A percentile compares a stretch with the other conserved stretches of the same genome.
Conservation (phyloP, 192 early-diverging fungal genomes). For the Backusella sp. region DNA sequence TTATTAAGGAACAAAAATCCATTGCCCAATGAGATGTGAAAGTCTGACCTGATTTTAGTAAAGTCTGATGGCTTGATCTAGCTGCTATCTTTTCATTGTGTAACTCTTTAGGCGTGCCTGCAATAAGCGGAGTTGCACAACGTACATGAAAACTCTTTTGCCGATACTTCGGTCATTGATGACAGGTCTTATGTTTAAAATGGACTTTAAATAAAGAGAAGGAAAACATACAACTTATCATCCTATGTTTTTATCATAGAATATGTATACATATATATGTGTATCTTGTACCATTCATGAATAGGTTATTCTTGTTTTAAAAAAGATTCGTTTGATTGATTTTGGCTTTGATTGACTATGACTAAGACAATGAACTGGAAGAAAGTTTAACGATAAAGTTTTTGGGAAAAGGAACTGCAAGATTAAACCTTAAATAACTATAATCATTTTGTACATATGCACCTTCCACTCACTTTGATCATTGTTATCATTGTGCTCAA, state of each 20-base stretch:
- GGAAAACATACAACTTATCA: background rate
- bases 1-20: background rate
- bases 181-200: constrained; percentile 3
- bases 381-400: background rate
- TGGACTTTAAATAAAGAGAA: background rate
- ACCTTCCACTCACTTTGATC: background rate
- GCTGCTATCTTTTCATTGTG: background rate
- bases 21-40: background rate
- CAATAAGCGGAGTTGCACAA: background rate
- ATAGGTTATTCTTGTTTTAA: background rate
- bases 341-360: no score
- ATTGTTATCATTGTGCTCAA: background rate
- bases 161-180: constrained; percentile 1
- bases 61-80: background rate
- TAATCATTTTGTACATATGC: background rate
- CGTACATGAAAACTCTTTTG: background rate
- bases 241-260: background rate
- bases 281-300: background rate
- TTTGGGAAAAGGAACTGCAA: background rate
- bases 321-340: background rate
- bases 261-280: background rate
- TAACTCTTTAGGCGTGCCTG: background rate
- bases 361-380: background rate
- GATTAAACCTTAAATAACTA: background rate
- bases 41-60: background rate